Base-by-base conservation (phyloP, 208 protist species). In the Phytomonas serpens region DNA sequence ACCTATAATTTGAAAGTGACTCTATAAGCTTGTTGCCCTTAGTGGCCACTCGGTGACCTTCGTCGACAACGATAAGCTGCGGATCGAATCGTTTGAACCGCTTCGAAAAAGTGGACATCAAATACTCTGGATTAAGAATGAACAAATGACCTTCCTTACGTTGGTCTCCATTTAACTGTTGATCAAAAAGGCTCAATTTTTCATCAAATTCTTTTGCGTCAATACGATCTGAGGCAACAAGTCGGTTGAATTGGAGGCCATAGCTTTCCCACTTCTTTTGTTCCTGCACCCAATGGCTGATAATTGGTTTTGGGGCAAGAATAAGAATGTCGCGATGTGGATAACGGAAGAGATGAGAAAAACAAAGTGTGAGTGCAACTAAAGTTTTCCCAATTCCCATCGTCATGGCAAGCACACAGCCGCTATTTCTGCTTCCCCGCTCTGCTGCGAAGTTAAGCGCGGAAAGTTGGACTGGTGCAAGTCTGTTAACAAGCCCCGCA, bases 331-430 rank as follows among this genome's bases (percentile, higher is more conserved):
- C 86, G 9, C 67, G 64, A 36, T 81, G 38, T 11, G 76, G 78
- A 33, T 69, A 61, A 16, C 79, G 23, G 68, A 83, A 75, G 69
- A 92, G 70, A 68, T 85, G 74, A 19, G 92, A 93, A 76, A 83
- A 95, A 69, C 85, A 92, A 32, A 92, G 37, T 3, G 81, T 79
- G 40, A 95, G 78, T 16, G 89, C 88, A 38, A 97, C 84, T 1
- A 97, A 85, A 19, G 92, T 95, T 71, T 97, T 95, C 32, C 92
- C 92, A 7, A 97, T 80, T n/a, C 92, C 92, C 92, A 97, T 97
- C 14, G 83, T 91, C 83, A 97, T 84, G 0, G 88, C 87, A 31
- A 97, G 71, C 23, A 97, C 81, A 68, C 87, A 92, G 11, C 92
- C 92, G 40, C 79, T 92, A 33, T 86, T 70, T 66, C 86, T 85